Base-by-base conservation (phyloP, 441 rosid species). In the Euphorbia corollata region DNA sequence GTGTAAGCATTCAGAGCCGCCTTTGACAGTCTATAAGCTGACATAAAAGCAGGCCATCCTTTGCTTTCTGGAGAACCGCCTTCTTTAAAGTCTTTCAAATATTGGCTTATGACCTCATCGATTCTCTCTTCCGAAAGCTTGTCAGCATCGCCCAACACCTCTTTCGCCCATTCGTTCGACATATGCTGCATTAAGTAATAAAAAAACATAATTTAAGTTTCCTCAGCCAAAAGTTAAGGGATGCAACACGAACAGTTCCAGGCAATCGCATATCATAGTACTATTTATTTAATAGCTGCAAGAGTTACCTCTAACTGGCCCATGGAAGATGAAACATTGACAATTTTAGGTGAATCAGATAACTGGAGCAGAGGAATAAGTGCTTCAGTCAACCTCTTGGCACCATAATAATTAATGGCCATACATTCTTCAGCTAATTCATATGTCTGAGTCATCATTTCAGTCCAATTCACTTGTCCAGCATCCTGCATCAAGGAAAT, bases 1-100 rank as follows among this genome's bases (percentile, higher is more conserved):
- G 82, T 69, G 65, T 75, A 70, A 7, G 85, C 82, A 70, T 79
- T 83, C 70, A 75, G 0, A 4, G 71, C 71, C 27, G 73, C 83
- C 72, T 81, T 81, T 1, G 80, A 72, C 3, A 79, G 8, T 0
- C 3, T 59, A 20, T 76, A 74, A 2, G 84, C 82, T 4, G 82
- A 62, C 11, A 70, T 0, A 2, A 0, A 7, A 7, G 51, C 11
- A 59, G 82, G 75, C 85, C 84, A 81, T 0, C 81, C 80, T 67
- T 77, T 74, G 58, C 22, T 62, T 45, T 74, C 72, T 4, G 67
- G 39, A 18, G 64, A 60, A 19, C 75, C 71, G 16, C 75, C 71
- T 55, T 72, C 79, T 19, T 65, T 65, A 5, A 59, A 51, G 43
- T 71, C 74, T n/a, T 65, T 24, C 0, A 71, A 69, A 38, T 4